Conservation (phyloP, 805 yeast genomes). For the Schwanniomyces sp. region DNA sequence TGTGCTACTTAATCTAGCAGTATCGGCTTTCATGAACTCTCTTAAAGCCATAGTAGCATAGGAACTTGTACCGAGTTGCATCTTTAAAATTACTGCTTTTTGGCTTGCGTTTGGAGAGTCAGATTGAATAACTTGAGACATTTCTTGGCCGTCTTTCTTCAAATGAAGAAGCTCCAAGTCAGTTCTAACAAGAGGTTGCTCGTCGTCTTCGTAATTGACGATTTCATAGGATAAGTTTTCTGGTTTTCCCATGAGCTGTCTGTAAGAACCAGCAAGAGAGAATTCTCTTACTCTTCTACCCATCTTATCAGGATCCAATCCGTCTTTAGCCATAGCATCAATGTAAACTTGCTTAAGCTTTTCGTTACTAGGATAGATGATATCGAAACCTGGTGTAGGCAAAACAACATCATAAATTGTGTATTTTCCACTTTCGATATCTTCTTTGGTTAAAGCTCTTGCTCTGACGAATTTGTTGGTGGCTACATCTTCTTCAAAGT, state of each 20-base stretch:
- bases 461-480: constrained; percentile 62
- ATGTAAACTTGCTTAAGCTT: constrained; percentile 60
- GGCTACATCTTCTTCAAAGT: constrained; percentile 71
- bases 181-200: constrained; percentile 73
- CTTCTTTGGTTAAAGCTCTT: constrained; percentile 72
- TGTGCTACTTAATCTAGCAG: constrained; percentile 40
- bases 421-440: constrained; percentile 55
- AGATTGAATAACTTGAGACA: constrained; percentile 26
- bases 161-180: constrained; percentile 55
- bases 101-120: constrained; percentile 40
- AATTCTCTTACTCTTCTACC: constrained; percentile 82
- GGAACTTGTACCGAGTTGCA: constrained; percentile 81
- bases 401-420: constrained; percentile 81
- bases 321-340: constrained; percentile 75
- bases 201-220: constrained; percentile 60
- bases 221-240: constrained; percentile 58
- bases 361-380: constrained; percentile 76
- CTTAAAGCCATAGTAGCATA: constrained; percentile 98
- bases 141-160: constrained; percentile 21
- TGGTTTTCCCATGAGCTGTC: constrained; percentile 71
- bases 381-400: constrained; percentile 96
- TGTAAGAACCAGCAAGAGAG: constrained; percentile 87
- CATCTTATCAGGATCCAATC: constrained; percentile 84
- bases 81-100: constrained; percentile 69
- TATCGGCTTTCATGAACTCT: constrained; percentile 81